Evolutionary conservation across 768 basidiomycete genomes (phyloP), one percentile per base, ranked within the genome.

Genomic region (Psilocybe azurescens): DNA sequence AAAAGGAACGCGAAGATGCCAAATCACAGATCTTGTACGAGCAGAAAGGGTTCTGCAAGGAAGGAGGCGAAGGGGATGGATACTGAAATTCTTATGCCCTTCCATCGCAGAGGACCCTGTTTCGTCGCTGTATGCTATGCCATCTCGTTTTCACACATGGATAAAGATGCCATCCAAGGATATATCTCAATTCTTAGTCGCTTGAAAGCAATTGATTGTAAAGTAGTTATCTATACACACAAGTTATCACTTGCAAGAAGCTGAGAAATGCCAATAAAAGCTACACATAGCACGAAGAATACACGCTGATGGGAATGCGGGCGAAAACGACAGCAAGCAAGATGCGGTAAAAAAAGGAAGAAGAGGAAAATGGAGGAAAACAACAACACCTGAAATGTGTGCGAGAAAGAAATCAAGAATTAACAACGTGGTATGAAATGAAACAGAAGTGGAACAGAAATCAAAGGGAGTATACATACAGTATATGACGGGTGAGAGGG

Each of bases 11-110:
- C n/a, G 96, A 97, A 67, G 91, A 94, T 59, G 75, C 79, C 70
- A 95, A 94, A 75, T 87, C 94, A 36, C 85, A 92, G 69, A 83
- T 97, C 46, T 78, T 99, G 60, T 92, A 84, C 69, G 87, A 92
- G 72, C 83, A 92, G 73, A 87, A 89, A 66, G 97, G 97, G 2
- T 99, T 97, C 75, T 94, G 90, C 72, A 94, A 90, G 73, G 97
- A 98, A 74, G 95, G 95, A 10, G 93, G 94, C 39, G 97, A 98
- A 78, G 96, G 96, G 7, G 97, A 98, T 74, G 94, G 94, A 10
- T 99, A 98, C 75, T 97, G 77, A 83, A 13, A 44, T 5, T 13
- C 32, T 9, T 53, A 24, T 7, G 38, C 29, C 14, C 32, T 18
- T 39, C 50, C 44, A 32, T 54, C 24, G 24, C 49, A 29, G 13